Conservation (phyloP, 2,329 filamentous ascomycete species). For the Alternaria sp. region DNA sequence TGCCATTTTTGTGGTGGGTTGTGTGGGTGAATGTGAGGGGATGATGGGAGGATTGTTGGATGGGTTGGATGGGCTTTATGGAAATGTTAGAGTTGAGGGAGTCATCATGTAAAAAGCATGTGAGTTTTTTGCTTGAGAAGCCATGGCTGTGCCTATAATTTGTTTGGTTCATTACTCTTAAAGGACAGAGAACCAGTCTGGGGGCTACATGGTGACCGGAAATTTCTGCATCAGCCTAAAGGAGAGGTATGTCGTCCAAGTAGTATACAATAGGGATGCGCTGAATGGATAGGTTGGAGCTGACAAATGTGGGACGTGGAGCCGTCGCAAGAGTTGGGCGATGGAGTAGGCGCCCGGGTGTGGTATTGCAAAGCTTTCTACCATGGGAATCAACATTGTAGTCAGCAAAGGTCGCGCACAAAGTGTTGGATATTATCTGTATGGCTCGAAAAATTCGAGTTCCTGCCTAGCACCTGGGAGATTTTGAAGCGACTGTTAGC, state of each 20-base stretch:
- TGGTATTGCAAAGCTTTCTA: not conserved
- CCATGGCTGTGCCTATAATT: not conserved
- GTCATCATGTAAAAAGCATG: not conserved
- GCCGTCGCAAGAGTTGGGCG: not conserved
- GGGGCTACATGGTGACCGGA: accelerated
- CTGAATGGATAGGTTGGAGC: not conserved
- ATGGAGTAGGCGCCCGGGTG: accelerated
- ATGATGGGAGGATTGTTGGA: not conserved
- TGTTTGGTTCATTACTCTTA: not conserved
- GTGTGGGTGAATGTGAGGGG: not conserved
- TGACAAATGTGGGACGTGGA: not conserved
- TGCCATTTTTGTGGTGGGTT: not conserved
- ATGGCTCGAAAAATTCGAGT: too few species aligned
- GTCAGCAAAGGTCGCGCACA: not conserved
- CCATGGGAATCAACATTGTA: not conserved
- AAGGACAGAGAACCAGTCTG: not conserved
- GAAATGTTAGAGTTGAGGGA: not conserved
- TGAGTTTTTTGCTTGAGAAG: accelerated
- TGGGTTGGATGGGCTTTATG: not conserved
- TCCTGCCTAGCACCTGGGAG: too few species aligned
- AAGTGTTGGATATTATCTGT: not conserved
- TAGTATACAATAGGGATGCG: not conserved
- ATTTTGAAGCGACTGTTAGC: not conserved
- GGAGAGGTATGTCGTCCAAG: not conserved
- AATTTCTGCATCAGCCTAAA: not conserved